phyloP scores from a whole-genome alignment of 164 flowering plant species.

The Aristolochia californica region DNA sequence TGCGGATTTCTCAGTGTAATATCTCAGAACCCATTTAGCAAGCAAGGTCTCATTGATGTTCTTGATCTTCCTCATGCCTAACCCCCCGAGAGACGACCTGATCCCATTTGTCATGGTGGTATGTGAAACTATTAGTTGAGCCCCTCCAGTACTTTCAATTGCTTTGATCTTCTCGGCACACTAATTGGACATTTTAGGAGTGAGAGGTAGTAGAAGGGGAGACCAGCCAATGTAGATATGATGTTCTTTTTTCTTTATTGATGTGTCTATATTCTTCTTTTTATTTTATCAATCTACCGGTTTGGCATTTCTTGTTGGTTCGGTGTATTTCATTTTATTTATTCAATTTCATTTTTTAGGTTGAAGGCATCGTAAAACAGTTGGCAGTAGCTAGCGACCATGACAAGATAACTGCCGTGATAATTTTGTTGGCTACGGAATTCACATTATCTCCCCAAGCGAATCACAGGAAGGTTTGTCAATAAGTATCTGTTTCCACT shows the following conservation, averaged over 20 bases:
- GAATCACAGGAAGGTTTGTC: constrained; percentile 77
- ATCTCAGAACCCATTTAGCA: too few relatives aligned
- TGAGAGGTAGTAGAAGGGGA: too few relatives aligned
- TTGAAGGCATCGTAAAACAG: constrained; percentile 90
- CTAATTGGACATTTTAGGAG: too few relatives aligned
- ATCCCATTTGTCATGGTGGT: too few relatives aligned
- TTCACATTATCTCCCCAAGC: constrained; percentile 74
- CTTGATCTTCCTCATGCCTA: too few relatives aligned
- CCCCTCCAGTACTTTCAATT: too few relatives aligned
- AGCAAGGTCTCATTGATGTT: too few relatives aligned
- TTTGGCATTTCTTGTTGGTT: constrained; percentile 3
- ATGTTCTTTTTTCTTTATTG: not conserved
- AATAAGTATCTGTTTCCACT: not conserved
- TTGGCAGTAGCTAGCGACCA: constrained; percentile 63
- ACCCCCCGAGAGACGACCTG: too few relatives aligned
- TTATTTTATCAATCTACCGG: not conserved
- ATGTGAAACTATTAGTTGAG: too few relatives aligned
- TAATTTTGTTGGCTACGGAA: constrained; percentile 65
- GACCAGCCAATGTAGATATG: too few relatives aligned
- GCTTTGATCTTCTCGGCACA: too few relatives aligned
- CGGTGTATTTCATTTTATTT: constrained; percentile 5
- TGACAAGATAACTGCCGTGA: constrained; percentile 69
- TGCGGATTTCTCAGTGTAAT: too few relatives aligned
- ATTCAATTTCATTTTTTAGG: constrained; percentile 13
- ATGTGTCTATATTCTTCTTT: not conserved